Evolutionary conservation across 2,329 filamentous ascomycete species (phyloP).

Genomic region (Sarocladium oryzae): DNA sequence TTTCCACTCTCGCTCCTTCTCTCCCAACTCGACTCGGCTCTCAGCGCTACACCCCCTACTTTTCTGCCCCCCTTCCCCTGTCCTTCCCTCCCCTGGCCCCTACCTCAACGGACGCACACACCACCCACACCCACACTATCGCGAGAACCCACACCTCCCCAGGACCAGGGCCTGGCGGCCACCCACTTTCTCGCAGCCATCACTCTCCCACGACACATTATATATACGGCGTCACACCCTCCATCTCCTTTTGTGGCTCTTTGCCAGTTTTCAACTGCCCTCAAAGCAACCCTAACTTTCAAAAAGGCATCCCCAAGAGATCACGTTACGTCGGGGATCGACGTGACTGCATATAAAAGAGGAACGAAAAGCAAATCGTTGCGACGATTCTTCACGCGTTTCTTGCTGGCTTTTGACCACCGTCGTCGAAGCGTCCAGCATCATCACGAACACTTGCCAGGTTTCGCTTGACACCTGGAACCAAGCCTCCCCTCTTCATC

Average conservation of each 20-base stretch:
- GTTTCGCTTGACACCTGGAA: conserved; percentile 21
- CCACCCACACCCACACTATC: neutral
- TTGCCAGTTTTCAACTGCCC: conserved; percentile 10
- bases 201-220: conserved; percentile 1
- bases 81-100: neutral
- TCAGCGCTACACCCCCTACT: conserved; percentile 1
- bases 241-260: conserved; percentile 7
- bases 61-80: neutral
- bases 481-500: conserved; percentile 18
- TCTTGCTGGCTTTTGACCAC: conserved; percentile 17
- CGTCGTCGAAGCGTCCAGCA: conserved; percentile 21
- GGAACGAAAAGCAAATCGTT: neutral
- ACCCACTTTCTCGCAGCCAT: neutral
- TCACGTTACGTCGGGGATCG: conserved; percentile 9
- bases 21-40: neutral
- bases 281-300: conserved; percentile 7
- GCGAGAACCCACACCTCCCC: neutral
- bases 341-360: conserved; percentile 4
- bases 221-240: conserved; percentile 9
- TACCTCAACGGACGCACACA: conserved; percentile 3
- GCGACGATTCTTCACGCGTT: neutral
- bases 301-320: conserved; percentile 2
- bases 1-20: neutral
- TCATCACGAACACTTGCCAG: conserved; percentile 17
- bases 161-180: conserved; percentile 3